phyloP scores from a whole-genome alignment of 805 yeast genomes.

The Metschnikowia matae region DNA sequence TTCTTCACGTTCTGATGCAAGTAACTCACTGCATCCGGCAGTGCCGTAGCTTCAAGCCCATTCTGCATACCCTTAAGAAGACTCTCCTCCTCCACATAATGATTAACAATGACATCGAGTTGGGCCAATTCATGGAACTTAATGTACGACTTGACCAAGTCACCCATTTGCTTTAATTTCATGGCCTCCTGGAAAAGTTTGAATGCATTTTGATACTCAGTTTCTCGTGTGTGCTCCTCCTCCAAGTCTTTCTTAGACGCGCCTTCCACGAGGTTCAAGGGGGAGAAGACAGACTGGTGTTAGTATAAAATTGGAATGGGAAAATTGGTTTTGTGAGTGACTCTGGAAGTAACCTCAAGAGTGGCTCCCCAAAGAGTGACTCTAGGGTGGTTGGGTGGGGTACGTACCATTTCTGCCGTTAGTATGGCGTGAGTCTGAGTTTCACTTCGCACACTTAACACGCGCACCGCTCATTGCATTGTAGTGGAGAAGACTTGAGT shows the following conservation, averaged over 20 bases:
- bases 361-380: too few relatives aligned
- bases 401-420: conserved; percentile 4
- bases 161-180: conserved; percentile 47
- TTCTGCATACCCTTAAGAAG: conserved; percentile 38
- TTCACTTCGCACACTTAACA: not conserved
- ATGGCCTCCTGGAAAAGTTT: conserved; percentile 71
- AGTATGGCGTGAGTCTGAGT: not conserved
- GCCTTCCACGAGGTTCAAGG: conserved; percentile 75
- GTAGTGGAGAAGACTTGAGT: too few relatives aligned
- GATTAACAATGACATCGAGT: conserved; percentile 58
- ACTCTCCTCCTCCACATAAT: conserved; percentile 37
- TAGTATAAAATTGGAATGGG: conserved; percentile 2
- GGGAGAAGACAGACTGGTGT: conserved; percentile 61
- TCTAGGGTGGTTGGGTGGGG: not conserved
- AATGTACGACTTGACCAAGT: conserved; percentile 46
- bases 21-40: conserved; percentile 38
- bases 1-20: conserved; percentile 68
- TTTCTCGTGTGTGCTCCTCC: conserved; percentile 87
- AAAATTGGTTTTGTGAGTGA: too few relatives aligned
- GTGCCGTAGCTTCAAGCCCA: conserved; percentile 26
- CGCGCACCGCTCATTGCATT: too few relatives aligned
- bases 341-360: too few relatives aligned
- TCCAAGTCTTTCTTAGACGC: conserved; percentile 53
- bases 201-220: conserved; percentile 85
- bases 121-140: conserved; percentile 61